Evolutionary conservation across 805 yeast species (phyloP).

Genomic region (Saccharomycopsis selenospora): DNA sequence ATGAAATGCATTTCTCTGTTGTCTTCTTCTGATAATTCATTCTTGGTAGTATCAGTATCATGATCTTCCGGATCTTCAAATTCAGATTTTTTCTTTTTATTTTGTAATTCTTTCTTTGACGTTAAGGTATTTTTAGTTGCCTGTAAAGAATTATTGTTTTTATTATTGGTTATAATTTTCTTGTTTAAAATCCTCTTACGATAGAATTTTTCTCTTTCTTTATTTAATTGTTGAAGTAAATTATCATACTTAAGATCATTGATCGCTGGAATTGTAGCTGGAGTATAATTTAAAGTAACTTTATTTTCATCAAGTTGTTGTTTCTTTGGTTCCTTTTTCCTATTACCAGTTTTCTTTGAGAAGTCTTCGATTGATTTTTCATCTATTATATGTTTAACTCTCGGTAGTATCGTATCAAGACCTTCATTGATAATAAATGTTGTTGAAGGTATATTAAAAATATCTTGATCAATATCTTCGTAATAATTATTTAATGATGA

Average conservation of each 20-base stretch:
- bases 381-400: no score
- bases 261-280: conserved; percentile 15
- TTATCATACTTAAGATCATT: conserved; percentile 1
- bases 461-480: no score
- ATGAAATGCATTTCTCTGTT: conserved; percentile 2
- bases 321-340: no score
- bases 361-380: no score
- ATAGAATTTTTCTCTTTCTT: conserved; percentile 8
- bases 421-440: neutral
- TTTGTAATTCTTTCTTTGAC: no score
- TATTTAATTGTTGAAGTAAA: conserved; percentile 2
- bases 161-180: neutral
- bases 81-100: neutral
- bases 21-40: neutral
- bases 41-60: neutral
- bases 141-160: neutral
- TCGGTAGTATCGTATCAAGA: neutral
- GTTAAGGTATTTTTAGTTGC: no score
- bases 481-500: no score
- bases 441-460: neutral
- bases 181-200: conserved; percentile 9
- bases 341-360: no score
- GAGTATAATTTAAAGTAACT: conserved; percentile 1
- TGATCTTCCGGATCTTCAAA: neutral
- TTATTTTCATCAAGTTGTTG: neutral